phyloP scores from a whole-genome alignment of 2,329 filamentous ascomycete species.

The Aspergillus felis region DNA sequence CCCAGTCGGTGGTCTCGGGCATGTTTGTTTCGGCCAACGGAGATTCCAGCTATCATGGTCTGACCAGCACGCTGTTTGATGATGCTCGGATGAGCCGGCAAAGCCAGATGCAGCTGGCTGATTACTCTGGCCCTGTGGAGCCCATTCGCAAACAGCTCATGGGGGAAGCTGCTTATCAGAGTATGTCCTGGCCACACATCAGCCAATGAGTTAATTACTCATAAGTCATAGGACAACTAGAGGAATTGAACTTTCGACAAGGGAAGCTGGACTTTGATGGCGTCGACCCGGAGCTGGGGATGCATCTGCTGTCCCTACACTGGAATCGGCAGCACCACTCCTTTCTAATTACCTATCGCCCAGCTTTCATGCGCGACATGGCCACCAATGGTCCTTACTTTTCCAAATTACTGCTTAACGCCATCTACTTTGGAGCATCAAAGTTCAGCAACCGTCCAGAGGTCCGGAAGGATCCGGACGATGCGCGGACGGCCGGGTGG shows the following conservation, averaged over 20 bases:
- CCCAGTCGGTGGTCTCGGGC: slow-evolving; percentile 5
- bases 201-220: too few relatives aligned
- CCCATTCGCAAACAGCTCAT: slow-evolving; percentile 43
- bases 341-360: slow-evolving; percentile 49
- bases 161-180: slow-evolving; percentile 46
- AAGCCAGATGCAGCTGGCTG: slow-evolving; percentile 26
- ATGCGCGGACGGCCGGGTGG: slow-evolving; percentile 49
- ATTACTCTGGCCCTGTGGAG: slow-evolving; percentile 9
- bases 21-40: slow-evolving; percentile 23
- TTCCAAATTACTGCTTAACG: slow-evolving; percentile 40
- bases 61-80: background rate
- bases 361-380: slow-evolving; percentile 46
- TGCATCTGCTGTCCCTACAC: slow-evolving; percentile 50
- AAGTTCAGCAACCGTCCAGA: slow-evolving; percentile 48
- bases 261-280: slow-evolving; percentile 54
- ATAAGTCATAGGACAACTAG: slow-evolving; percentile 40
- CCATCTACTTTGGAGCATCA: slow-evolving; percentile 45
- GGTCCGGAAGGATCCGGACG: slow-evolving; percentile 43
- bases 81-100: slow-evolving; percentile 49
- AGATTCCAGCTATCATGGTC: slow-evolving; percentile 14
- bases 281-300: slow-evolving; percentile 49
- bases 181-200: slow-evolving; percentile 15
- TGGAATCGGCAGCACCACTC: slow-evolving; percentile 54
- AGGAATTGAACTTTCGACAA: slow-evolving; percentile 44
- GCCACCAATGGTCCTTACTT: background rate